Conservation (phyloP, 2,329 filamentous ascomycete genomes). For the Monilinia polystroma region DNA sequence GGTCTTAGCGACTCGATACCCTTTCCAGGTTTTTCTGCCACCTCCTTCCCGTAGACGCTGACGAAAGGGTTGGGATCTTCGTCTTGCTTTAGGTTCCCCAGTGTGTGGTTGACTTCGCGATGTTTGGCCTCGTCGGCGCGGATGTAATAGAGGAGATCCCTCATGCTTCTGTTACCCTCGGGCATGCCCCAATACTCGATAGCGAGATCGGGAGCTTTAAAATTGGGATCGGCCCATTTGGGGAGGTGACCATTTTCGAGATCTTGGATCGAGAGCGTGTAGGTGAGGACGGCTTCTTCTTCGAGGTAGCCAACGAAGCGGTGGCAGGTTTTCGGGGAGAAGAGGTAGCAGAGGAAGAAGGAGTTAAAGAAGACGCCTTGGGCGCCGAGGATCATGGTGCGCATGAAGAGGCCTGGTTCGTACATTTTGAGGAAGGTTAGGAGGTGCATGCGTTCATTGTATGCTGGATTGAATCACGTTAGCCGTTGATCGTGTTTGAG, state of each 20-base stretch:
- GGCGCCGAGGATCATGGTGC: constrained; percentile 83
- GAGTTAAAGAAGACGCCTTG: constrained; percentile 97
- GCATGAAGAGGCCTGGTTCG: constrained; percentile 79
- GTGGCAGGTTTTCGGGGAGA: constrained; percentile 85
- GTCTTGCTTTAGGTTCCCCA: constrained; percentile 81
- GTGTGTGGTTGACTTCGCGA: constrained; percentile 90
- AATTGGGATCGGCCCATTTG: constrained; percentile 68
- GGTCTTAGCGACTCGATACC: constrained; percentile 61
- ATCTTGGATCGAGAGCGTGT: constrained; percentile 84
- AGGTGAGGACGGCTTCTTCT: constrained; percentile 95
- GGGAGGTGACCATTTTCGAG: constrained; percentile 82
- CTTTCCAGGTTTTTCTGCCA: constrained; percentile 67
- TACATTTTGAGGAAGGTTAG: constrained; percentile 91
- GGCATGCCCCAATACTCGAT: constrained; percentile 94
- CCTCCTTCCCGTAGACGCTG: constrained; percentile 71
- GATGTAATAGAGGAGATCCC: constrained; percentile 83
- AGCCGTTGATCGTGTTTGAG: constrained; percentile 62
- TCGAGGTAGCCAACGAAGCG: constrained; percentile 96
- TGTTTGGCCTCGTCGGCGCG: constrained; percentile 88
- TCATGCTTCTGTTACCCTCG: constrained; percentile 77
- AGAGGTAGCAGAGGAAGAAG: constrained; percentile 83
- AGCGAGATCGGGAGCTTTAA: constrained; percentile 83
- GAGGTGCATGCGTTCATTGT: constrained; percentile 92
- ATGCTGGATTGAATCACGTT: constrained; percentile 65
- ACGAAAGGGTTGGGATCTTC: constrained; percentile 92